These are phyloP conservation scores for Syncephalastrum contaminatum DNA, from an alignment of 371 early-diverging fungal species.

Conservation along the genomic window DNA sequence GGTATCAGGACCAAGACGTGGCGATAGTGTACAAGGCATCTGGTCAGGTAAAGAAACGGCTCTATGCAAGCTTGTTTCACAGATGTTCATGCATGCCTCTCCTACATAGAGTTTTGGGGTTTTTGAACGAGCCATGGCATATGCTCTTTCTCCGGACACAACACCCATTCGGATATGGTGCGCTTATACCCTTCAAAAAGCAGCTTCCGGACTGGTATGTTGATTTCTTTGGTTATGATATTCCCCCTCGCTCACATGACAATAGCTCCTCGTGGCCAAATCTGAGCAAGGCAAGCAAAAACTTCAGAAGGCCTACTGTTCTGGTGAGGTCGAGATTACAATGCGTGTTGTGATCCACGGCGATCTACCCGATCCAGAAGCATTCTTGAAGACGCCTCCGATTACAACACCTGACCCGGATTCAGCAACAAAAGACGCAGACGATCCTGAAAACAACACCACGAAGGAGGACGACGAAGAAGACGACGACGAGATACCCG, in stretches of 20 bases:
- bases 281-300: constrained; percentile 26
- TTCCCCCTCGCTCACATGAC: not conserved
- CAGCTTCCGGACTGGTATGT: constrained; percentile 56
- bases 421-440: not conserved
- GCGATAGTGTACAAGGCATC: constrained; percentile 57
- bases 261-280: constrained; percentile 52
- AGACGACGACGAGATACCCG: constrained; percentile 10
- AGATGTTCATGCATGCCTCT: not conserved
- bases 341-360: constrained; percentile 55
- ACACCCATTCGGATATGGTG: constrained; percentile 24
- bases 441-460: not conserved
- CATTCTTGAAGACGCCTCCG: constrained; percentile 7
- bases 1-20: constrained; percentile 47
- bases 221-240: not conserved
- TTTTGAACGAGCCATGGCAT: constrained; percentile 30
- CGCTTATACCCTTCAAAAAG: constrained; percentile 45
- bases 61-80: not conserved
- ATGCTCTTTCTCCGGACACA: constrained; percentile 16
- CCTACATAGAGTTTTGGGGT: constrained; percentile 17
- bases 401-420: not conserved
- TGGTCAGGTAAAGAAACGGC: constrained; percentile 34
- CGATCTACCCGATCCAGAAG: constrained; percentile 8
- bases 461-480: constrained; percentile 20
- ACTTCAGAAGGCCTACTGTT: constrained; percentile 26
- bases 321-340: constrained; percentile 26